phyloP scores from a whole-genome alignment of 176 grass and related monocot species.

The Carex myosuroides region DNA sequence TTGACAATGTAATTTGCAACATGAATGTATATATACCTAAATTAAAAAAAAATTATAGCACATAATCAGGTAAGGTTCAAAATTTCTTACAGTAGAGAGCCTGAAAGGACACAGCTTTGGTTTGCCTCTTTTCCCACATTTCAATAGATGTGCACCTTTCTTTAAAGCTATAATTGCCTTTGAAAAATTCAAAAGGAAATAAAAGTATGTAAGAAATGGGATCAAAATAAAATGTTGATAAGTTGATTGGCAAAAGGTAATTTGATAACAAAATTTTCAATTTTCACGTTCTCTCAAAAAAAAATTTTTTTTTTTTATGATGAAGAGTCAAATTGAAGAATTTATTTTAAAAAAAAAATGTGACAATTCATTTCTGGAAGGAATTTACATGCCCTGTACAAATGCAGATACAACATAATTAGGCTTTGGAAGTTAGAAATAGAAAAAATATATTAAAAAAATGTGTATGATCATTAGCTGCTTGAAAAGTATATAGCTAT shows the following conservation, averaged over 20 bases:
- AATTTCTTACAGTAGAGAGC: constrained; percentile 67
- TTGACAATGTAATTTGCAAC: not conserved
- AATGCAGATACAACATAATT: not conserved
- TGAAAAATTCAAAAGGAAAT: constrained; percentile 8
- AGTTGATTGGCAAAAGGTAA: not conserved
- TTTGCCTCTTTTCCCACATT: constrained; percentile 92
- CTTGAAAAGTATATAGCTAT: not conserved
- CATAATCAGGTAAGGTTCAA: constrained; percentile 20
- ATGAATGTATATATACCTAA: not conserved
- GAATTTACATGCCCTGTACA: not conserved
- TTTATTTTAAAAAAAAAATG: not conserved
- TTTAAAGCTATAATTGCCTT: constrained; percentile 85
- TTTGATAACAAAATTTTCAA: not conserved
- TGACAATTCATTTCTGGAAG: not conserved
- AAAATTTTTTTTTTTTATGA: not conserved
- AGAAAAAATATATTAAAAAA: no score
- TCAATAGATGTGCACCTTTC: constrained; percentile 85
- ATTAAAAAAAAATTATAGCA: not conserved
- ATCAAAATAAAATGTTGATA: not conserved
- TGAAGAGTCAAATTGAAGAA: not conserved
- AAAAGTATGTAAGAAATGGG: not conserved
- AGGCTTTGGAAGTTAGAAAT: not conserved
- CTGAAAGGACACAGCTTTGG: constrained; percentile 77
- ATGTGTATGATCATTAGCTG: not conserved
- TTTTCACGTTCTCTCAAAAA: not conserved